Evolutionary conservation across 225 moss, liverwort and hornwort genomes (phyloP), one percentile per base, ranked within the genome.

Genomic region (Pseudisothecium myosuroides): DNA sequence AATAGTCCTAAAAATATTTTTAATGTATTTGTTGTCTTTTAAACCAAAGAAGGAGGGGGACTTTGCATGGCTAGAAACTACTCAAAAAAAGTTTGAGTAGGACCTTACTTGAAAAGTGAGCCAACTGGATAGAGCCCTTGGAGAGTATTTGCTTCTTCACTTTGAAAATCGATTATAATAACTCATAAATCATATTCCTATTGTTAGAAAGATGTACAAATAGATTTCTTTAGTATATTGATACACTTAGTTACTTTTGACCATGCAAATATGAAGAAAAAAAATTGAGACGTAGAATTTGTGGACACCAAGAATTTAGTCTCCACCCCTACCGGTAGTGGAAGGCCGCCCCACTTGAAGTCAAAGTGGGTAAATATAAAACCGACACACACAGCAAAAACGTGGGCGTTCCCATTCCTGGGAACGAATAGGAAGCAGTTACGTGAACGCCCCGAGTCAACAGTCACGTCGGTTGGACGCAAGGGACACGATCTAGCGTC

Each of bases 381-480:
- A 60, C 18, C 9, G 16, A 34, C 1, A 50, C 43, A 34, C 64
- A 34, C 65, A 78, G 27, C 34, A 36, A 54, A 83, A 83, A 83
- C 73, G 72, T 80, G 56, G 56, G 64, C 23, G 83, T 79, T 84
- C 78, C 34, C 68, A 66, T 36, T 36, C 26, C 11, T 49, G 55
- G 26, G 59, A 89, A 56, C 20, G 19, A n/a, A 37, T 84, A 16
- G 23, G 23, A 88, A 86, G 68, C 39, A 76, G 36, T 83, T 79
- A 59, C 37, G 7, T 76, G 82, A 79, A 81, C 63, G 18, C 27
- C 16, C 13, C 7, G 0, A 11, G 39, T 90, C 87, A 92, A 92
- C 29, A 77, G 92, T 92, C 85, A 76, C 85, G 81, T 90, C 85
- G 76, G 54, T 92, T 89, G 76, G 43, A 18, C 29, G 76, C 84